Evolutionary conservation across 257 asterid genomes (phyloP), one percentile per base, ranked within the genome.

Genomic region (Fraxinus pennsylvanica): DNA sequence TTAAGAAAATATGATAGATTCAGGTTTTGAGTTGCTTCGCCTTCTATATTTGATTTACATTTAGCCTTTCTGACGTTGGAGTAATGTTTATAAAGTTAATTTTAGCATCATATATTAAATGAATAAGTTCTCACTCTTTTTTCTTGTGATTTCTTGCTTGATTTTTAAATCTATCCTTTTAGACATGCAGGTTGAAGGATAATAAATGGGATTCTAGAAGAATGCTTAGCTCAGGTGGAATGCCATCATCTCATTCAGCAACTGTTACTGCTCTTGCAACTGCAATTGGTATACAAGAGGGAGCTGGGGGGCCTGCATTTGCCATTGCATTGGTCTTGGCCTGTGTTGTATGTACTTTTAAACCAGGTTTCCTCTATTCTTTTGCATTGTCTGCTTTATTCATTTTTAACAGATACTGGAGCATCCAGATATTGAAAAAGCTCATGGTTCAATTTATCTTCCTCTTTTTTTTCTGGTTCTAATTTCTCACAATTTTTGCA

Each of bases 201-300:
- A 93, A 83, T 83, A 91, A 87, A 85, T 95, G 99, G 99, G 97
- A 95, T 77, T 93, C 99, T 54, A 88, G 80, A 84, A 91, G 85
- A 83, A 91, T 95, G 97, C 85, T 95, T 69, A 85, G 98, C 85
- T 93, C 99, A 32, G 99, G 99, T 52, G 99, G 99, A 83, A 93
- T 95, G 99, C 99, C 99, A 21, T 95, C 99, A 41, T 95, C 97
- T 63, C 99, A 93, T 90, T 93, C 98, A 73, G 96, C 99, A 59
- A 88, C 94, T 29, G 98, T 95, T 38, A 89, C 89, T 9, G 94
- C 99, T 61, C 97, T 95, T 71, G 93, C 96, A 78, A 81, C 88
- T 63, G 92, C 96, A 81, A 88, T 95, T 80, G 96, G 93, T 19
- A 69, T 95, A 84, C 90, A 86, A 77, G 99, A 93, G 59, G 99